Percentiles rank a stretch among this genome's conserved stretches.
Conservation (phyloP, 352 stramenopile species). For the Phytophthora agathidicida region DNA sequence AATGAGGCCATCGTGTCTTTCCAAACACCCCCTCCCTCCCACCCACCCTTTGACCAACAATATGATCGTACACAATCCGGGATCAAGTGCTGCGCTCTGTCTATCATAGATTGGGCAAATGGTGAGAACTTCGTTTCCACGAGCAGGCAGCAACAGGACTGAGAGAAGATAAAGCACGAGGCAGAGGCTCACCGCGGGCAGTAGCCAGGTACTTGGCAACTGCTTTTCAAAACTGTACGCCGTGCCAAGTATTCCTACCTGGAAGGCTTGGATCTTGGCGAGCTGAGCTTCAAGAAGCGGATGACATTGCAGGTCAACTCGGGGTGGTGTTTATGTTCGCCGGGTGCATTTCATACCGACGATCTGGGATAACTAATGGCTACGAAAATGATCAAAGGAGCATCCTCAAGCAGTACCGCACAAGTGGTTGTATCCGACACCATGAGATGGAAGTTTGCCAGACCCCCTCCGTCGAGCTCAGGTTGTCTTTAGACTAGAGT, state of each 20-base stretch:
- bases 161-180: no score
- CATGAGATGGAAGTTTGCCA: no score
- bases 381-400: no score
- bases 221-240: not conserved
- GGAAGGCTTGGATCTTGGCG: not conserved
- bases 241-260: not conserved
- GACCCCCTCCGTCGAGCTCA: no score
- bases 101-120: not conserved
- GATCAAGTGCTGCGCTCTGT: slow-evolving; percentile 3
- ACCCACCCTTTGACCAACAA: no score
- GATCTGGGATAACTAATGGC: no score
- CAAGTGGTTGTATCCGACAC: no score
- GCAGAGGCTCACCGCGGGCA: not conserved
- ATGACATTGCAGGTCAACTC: not conserved
- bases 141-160: not conserved
- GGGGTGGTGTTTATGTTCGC: not conserved
- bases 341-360: no score
- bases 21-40: no score
- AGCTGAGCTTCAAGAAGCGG: no score
- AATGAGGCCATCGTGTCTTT: not conserved
- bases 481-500: no score
- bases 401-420: not conserved
- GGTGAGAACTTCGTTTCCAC: not conserved
- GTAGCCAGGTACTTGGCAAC: slow-evolving; percentile 3
- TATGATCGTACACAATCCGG: slow-evolving; percentile 4